Percentiles rank a stretch among this genome's conserved stretches.
Evolutionary conservation across 2,329 filamentous ascomycete genomes (phyloP).

Genomic region (Dothideomycetidae sp.): DNA sequence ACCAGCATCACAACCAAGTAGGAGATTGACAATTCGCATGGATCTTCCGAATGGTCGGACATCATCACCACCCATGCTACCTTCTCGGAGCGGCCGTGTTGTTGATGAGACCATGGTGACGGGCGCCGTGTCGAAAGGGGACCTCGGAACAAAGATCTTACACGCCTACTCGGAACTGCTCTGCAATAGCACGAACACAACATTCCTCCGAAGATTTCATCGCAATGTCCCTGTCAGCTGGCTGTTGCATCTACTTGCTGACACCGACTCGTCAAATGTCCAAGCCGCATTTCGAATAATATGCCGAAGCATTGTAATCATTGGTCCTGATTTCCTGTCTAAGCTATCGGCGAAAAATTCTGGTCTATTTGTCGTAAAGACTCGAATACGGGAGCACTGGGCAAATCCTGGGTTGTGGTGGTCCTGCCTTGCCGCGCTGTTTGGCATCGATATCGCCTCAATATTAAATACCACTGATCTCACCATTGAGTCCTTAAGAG

Average conservation of each 20-base stretch:
- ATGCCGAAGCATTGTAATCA: constrained; percentile 65
- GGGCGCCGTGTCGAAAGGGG: constrained; percentile 30
- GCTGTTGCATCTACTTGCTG: constrained; percentile 67
- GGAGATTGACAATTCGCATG: constrained; percentile 7
- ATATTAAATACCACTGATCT: constrained; percentile 61
- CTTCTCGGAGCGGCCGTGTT: constrained; percentile 1
- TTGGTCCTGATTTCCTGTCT: constrained; percentile 65
- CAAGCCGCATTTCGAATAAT: constrained; percentile 70
- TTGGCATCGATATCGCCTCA: constrained; percentile 64
- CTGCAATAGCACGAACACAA: constrained; percentile 54
- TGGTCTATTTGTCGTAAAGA: constrained; percentile 74
- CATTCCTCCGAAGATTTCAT: constrained; percentile 72
- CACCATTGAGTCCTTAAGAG: constrained; percentile 57
- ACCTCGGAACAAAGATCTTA: constrained; percentile 61
- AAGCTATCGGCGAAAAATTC: constrained; percentile 80
- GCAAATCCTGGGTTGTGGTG: constrained; percentile 72
- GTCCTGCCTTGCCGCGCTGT: constrained; percentile 75
- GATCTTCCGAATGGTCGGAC: constrained; percentile 5
- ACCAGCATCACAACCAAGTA: not conserved
- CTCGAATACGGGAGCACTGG: constrained; percentile 78
- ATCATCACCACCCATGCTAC: constrained; percentile 5
- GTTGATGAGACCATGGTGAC: constrained; percentile 1
- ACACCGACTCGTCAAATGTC: constrained; percentile 72
- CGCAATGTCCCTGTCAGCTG: constrained; percentile 85
- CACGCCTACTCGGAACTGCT: constrained; percentile 65